Conservation (phyloP, 169 alveolate genomes). For the Sarcocystis neurona region DNA sequence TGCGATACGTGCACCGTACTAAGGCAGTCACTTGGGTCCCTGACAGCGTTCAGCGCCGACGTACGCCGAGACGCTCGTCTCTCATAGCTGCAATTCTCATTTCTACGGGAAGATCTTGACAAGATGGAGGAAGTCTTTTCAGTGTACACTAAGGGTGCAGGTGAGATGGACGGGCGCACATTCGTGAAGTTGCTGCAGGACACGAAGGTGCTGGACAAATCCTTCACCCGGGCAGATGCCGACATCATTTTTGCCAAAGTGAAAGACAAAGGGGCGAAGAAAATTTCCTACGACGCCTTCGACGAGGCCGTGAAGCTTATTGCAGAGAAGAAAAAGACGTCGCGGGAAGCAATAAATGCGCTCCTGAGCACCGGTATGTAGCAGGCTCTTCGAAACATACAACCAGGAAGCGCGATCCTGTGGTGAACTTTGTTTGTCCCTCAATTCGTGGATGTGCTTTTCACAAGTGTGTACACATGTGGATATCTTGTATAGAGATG, state of each 20-base stretch:
- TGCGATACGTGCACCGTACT: too few species aligned
- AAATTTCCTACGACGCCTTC: slow-evolving; percentile 74
- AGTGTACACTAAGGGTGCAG: slow-evolving; percentile 76
- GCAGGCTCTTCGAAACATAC: too few species aligned
- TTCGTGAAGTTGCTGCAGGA: slow-evolving; percentile 78
- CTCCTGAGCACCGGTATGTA: neutral
- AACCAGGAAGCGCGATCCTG: too few species aligned
- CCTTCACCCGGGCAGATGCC: slow-evolving; percentile 78
- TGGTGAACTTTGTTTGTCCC: too few species aligned
- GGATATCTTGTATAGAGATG: too few species aligned
- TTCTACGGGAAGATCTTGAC: too few species aligned
- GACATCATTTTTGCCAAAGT: slow-evolving; percentile 81
- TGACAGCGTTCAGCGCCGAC: too few species aligned
- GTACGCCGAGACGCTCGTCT: too few species aligned
- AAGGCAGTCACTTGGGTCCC: too few species aligned
- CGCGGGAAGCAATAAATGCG: neutral
- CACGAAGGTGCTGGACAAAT: slow-evolving; percentile 70
- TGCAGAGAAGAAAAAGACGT: slow-evolving; percentile 68
- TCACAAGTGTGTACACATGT: too few species aligned
- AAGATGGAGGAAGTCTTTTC: slow-evolving; percentile 75
- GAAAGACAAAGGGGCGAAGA: slow-evolving; percentile 75
- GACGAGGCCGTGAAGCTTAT: slow-evolving; percentile 71
- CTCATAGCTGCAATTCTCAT: too few species aligned
- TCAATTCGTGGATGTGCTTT: too few species aligned
- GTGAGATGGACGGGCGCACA: slow-evolving; percentile 80